These are phyloP conservation scores for Amanita brunnescens DNA, from an alignment of 768 basidiomycete species.

Conservation along the genomic window DNA sequence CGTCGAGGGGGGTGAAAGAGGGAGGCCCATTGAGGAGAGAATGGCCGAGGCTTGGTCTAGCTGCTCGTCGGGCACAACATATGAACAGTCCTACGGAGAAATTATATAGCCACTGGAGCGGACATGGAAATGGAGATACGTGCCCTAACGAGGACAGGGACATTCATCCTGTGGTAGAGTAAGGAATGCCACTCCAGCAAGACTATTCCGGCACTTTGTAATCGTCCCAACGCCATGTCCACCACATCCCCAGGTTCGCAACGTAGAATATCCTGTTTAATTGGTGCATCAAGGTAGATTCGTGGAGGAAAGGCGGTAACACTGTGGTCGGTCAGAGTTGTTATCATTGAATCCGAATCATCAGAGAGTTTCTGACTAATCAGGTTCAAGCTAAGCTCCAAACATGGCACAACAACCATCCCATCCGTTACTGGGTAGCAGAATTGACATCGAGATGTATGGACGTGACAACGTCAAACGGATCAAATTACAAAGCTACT, in stretches of 20 bases:
- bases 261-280: slow-evolving; percentile 9
- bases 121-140: slow-evolving; percentile 8
- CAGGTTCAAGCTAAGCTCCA: too few relatives aligned
- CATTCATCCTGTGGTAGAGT: slow-evolving; percentile 19
- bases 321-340: background rate
- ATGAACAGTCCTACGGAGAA: slow-evolving; percentile 9
- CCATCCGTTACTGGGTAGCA: too few relatives aligned
- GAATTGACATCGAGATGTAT: too few relatives aligned
- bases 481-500: background rate
- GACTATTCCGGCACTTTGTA: slow-evolving; percentile 14
- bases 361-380: too few relatives aligned
- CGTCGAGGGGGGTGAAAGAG: slow-evolving; percentile 13
- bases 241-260: slow-evolving; percentile 15
- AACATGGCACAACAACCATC: too few relatives aligned
- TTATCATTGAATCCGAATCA: too few relatives aligned
- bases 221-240: slow-evolving; percentile 17
- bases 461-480: background rate
- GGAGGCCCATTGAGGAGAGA: slow-evolving; percentile 16
- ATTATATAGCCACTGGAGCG: background rate
- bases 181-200: slow-evolving; percentile 20
- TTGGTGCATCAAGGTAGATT: slow-evolving; percentile 2
- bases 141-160: slow-evolving; percentile 17
- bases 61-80: slow-evolving; percentile 17
- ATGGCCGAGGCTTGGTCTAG: slow-evolving; percentile 15
- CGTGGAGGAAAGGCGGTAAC: slow-evolving; percentile 1